phyloP scores from a whole-genome alignment of 2,329 filamentous ascomycete genomes.

The Aschersonia sp. region DNA sequence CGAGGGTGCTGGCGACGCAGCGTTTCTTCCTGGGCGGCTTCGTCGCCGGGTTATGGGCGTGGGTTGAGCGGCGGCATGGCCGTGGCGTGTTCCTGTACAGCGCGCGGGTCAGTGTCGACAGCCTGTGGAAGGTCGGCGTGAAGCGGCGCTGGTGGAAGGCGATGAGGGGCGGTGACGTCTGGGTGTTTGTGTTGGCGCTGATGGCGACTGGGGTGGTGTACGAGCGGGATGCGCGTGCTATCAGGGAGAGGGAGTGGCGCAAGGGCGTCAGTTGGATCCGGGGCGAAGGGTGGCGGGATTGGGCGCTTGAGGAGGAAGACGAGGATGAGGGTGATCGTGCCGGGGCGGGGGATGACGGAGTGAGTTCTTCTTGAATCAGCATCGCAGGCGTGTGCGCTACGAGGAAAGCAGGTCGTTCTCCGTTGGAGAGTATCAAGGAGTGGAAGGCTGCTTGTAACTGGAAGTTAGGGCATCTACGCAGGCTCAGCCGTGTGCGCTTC shows the following conservation, averaged over 20 bases:
- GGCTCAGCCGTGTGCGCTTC: too few relatives aligned
- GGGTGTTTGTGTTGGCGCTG: slow-evolving; percentile 67
- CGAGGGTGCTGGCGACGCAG: slow-evolving; percentile 61
- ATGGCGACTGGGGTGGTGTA: slow-evolving; percentile 67
- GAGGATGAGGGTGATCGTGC: slow-evolving; percentile 8
- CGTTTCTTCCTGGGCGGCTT: slow-evolving; percentile 85
- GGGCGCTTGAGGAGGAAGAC: slow-evolving; percentile 32
- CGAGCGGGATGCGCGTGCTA: slow-evolving; percentile 53
- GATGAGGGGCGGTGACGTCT: slow-evolving; percentile 68
- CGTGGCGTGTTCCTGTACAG: slow-evolving; percentile 65
- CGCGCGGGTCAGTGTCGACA: slow-evolving; percentile 65
- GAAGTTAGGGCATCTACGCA: too few relatives aligned
- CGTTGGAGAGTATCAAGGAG: too few relatives aligned
- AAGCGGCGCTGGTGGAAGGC: slow-evolving; percentile 84
- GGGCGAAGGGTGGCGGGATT: slow-evolving; percentile 64
- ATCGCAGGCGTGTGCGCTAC: too few relatives aligned
- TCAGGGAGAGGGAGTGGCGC: slow-evolving; percentile 52
- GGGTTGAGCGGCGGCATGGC: slow-evolving; percentile 52
- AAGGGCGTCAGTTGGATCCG: slow-evolving; percentile 62
- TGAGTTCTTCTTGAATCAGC: too few relatives aligned
- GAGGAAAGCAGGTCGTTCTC: too few relatives aligned
- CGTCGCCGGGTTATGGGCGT: slow-evolving; percentile 73
- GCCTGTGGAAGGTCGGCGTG: slow-evolving; percentile 82
- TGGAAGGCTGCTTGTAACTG: too few relatives aligned
- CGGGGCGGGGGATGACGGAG: not conserved